phyloP scores from a whole-genome alignment of 2,329 filamentous ascomycete species.

The Dissoconium aciculare region DNA sequence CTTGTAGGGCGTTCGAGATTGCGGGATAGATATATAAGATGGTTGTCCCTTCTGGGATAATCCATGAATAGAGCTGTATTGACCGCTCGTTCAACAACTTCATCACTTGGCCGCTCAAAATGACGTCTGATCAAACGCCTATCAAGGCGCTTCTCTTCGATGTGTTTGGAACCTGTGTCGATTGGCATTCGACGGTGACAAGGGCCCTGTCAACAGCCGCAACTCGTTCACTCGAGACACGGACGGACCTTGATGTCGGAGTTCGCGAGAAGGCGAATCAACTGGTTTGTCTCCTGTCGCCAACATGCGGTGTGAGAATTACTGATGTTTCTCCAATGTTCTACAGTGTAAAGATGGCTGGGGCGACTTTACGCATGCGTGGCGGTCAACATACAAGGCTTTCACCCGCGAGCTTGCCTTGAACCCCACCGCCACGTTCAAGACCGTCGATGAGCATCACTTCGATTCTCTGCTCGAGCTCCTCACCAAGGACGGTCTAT shows the following conservation, averaged over 20 bases:
- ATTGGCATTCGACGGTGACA: slow-evolving; percentile 58
- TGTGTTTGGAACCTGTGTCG: slow-evolving; percentile 65
- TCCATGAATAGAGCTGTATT: too few relatives aligned
- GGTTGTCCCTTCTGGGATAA: too few relatives aligned
- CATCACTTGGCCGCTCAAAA: background rate
- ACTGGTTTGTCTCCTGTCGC: background rate
- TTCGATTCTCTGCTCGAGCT: slow-evolving; percentile 45
- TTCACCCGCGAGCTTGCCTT: slow-evolving; percentile 42
- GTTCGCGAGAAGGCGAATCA: slow-evolving; percentile 35
- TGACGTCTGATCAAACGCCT: slow-evolving; percentile 17
- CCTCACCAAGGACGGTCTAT: slow-evolving; percentile 34
- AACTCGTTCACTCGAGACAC: slow-evolving; percentile 32
- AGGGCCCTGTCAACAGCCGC: slow-evolving; percentile 41
- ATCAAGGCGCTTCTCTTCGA: slow-evolving; percentile 53
- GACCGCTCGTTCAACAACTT: too few relatives aligned
- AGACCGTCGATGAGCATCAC: slow-evolving; percentile 60
- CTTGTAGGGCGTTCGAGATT: too few relatives aligned
- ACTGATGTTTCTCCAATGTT: too few relatives aligned
- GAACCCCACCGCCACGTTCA: slow-evolving; percentile 35
- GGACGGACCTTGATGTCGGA: slow-evolving; percentile 31
- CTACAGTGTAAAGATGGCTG: too few relatives aligned
- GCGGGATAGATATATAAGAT: too few relatives aligned
- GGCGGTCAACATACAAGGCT: slow-evolving; percentile 41
- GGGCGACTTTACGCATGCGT: slow-evolving; percentile 38
- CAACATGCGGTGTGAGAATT: too few relatives aligned